phyloP scores from a whole-genome alignment of 805 yeast species.

The Zygosaccharomyces pseudorouxii region DNA sequence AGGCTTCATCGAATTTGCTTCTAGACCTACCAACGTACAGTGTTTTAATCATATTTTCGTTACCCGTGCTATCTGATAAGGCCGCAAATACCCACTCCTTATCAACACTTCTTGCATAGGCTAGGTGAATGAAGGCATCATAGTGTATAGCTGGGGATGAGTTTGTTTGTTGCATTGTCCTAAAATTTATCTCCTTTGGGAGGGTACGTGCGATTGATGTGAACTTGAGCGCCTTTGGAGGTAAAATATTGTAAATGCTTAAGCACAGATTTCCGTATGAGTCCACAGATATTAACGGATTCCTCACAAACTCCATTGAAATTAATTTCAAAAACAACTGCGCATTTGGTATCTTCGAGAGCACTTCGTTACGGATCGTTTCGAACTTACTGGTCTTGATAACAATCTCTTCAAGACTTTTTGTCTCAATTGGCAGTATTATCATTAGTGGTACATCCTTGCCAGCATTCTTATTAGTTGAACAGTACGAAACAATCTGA shows the following conservation, averaged over 20 bases:
- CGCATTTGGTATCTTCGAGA: slow-evolving; percentile 30
- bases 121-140: slow-evolving; percentile 77
- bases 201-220: slow-evolving; percentile 40
- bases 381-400: slow-evolving; percentile 45
- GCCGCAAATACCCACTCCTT: slow-evolving; percentile 81
- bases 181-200: slow-evolving; percentile 43
- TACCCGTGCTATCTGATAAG: slow-evolving; percentile 85
- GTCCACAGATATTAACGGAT: slow-evolving; percentile 30
- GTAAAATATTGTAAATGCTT: slow-evolving; percentile 53
- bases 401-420: slow-evolving; percentile 40
- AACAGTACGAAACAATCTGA: slow-evolving; percentile 35
- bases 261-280: slow-evolving; percentile 43
- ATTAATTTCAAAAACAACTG: slow-evolving; percentile 37
- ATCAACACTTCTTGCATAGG: slow-evolving; percentile 78
- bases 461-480: slow-evolving; percentile 28
- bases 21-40: slow-evolving; percentile 49
- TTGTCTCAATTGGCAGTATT: slow-evolving; percentile 26
- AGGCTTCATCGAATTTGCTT: slow-evolving; percentile 47
- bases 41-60: slow-evolving; percentile 53
- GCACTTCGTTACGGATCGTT: slow-evolving; percentile 40
- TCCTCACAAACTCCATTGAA: slow-evolving; percentile 40
- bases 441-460: slow-evolving; percentile 29
- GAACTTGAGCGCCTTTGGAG: slow-evolving; percentile 30
- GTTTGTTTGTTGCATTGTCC: slow-evolving; percentile 35
- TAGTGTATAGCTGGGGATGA: slow-evolving; percentile 28